Evolutionary conservation across 331 rosid species (phyloP), one percentile per base, ranked within the genome.

Genomic region (Ulmus americana): DNA sequence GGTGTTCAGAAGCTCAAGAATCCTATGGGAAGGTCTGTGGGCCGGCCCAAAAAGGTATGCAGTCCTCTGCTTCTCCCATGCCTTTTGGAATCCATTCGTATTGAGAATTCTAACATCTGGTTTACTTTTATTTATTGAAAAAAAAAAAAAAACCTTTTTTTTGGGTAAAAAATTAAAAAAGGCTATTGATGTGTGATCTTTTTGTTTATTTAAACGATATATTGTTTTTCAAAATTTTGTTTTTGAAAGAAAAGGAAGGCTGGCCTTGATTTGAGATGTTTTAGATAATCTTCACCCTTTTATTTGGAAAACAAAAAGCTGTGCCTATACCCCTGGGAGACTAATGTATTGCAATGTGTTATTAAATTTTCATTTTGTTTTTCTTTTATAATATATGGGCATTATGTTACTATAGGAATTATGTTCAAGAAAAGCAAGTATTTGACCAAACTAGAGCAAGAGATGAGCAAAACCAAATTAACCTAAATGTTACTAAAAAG

Each of bases 21-120:
- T 10, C 35, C 61, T 10, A 20, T 74, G 5, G 92, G 82, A 0
- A 86, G 84, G 78, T 79, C 90, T 0, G 90, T 85, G 10, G 97
- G 97, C 5, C 84, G 97, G 38, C 97, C 97, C 0, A 87, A 39
- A 79, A 90, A 90, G 97, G 97, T 90, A 65, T 18, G 52, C 55
- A 11, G n/a, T 44, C 20, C 8, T 1, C 15, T 41, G 11, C 6
- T 15, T 16, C 2, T 61, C 7, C 9, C 44, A 15, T 28, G 35
- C 35, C 2, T 28, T 28, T 28, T 28, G 35, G 35, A 28, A 28
- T 28, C 35, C 35, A 1, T 28, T 28, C 6, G 11, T 18, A 14
- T 44, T 61, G 35, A 10, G 0, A 4, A 11, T 10, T 12, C 6
- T n/a, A 61, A 15, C 8, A 12, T 61, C 13, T 15, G 38, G 0